Evolutionary conservation across 495 filamentous ascomycete species (phyloP).

Genomic region (Neurospora cerealis): DNA sequence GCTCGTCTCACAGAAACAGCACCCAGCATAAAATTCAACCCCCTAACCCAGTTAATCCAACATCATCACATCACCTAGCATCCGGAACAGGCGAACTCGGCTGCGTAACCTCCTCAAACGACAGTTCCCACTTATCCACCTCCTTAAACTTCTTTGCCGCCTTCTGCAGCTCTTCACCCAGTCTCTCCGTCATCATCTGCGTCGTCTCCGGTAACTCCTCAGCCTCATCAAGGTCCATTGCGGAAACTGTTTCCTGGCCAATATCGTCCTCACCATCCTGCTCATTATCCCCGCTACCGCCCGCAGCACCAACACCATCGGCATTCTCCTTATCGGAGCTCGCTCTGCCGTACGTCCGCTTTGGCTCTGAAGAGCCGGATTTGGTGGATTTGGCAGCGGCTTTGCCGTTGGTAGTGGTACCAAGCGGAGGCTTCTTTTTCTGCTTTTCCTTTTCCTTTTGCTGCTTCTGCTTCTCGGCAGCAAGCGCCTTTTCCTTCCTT

Average conservation of each 20-base stretch:
- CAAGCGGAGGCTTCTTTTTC: slow-evolving; percentile 1
- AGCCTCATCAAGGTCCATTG: background rate
- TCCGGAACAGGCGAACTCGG: slow-evolving; percentile 23
- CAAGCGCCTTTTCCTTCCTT: background rate
- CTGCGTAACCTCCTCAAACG: slow-evolving; percentile 34
- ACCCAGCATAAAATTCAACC: background rate
- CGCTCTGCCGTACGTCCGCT: background rate
- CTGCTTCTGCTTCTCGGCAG: background rate
- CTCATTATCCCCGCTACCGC: slow-evolving; percentile 4
- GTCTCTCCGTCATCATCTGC: slow-evolving; percentile 19
- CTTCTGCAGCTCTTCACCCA: slow-evolving; percentile 33
- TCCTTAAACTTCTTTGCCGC: slow-evolving; percentile 42
- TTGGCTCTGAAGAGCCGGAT: background rate
- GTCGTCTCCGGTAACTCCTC: slow-evolving; percentile 13
- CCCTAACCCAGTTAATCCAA: background rate
- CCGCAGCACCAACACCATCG: slow-evolving; percentile 7
- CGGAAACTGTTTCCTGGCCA: slow-evolving; percentile 5
- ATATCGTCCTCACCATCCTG: slow-evolving; percentile 9
- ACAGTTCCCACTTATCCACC: slow-evolving; percentile 40
- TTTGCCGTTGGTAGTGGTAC: slow-evolving; percentile 4
- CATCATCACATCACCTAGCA: slow-evolving; percentile 18
- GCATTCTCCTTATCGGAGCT: slow-evolving; percentile 34
- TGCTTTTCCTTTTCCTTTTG: background rate
- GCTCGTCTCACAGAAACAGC: too few relatives aligned
- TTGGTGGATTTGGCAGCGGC: background rate